Evolutionary conservation across 495 filamentous ascomycete genomes (phyloP), one percentile per base, ranked within the genome.

Genomic region (Aspergillus coremiiformis): DNA sequence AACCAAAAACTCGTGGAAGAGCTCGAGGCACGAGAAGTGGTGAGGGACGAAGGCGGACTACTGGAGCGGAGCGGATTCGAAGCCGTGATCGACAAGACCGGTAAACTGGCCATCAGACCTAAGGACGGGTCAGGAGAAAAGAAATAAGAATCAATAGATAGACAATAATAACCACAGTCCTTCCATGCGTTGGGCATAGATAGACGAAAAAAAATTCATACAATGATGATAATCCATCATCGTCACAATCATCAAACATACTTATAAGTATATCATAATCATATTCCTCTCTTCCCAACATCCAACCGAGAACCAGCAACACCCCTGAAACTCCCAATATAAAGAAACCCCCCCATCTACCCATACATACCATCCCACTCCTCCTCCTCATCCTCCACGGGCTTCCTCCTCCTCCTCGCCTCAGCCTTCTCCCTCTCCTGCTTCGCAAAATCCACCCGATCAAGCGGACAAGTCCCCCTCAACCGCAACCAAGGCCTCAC

Each of bases 401-500:
- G 69, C 66, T 66, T 75, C 70, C 61, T 72, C 55, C 61, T 72
- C 55, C 45, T 66, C 42, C 72, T 69, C 47, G 73, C 73, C 44
- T 77, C 77, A 57, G 69, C 77, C 56, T 85, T 75, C 64, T 79
- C 78, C 56, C 79, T 72, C 69, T 82, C 84, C 77, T 84, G 84
- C 74, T 88, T 84, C 26, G 84, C 74, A 57, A 97, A 70, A 59
- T 90, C 83, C 63, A 82, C 79, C 41, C 92, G 76, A 64, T 95
- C 92, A 56, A 96, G 70, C 20, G 92, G 92, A 72, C 92, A 98
- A 3, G 84, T 95, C 10, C 87, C 84, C 66, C 95, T 86, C 53
- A 93, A 77, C 61, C 84, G 78, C 63, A 98, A 64, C 93, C 93
- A 98, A 1, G 93, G 92, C 42, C 78, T 77, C n/a, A 98, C 86